Evolutionary conservation across 2,329 filamentous ascomycete genomes (phyloP), one percentile per base, ranked within the genome.

Genomic region (Trichoderma pleuroti): DNA sequence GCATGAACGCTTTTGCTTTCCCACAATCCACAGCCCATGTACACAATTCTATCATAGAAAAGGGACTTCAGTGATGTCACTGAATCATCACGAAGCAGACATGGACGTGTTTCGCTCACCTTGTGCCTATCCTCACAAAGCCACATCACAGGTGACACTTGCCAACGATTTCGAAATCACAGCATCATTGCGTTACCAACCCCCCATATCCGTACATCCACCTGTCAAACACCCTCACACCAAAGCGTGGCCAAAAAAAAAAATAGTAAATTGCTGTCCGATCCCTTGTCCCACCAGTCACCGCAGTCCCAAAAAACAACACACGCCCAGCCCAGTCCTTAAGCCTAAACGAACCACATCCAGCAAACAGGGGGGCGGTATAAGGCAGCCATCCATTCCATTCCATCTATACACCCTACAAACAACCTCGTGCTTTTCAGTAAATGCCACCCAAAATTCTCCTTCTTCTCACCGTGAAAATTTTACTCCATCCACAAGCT

Each of bases 301-400:
- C 34, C 34, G 8, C 36, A 24, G 57, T 18, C 34, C 28, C 26
- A 54, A 12, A 54, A n/a, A 56, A n/a, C 12, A n/a, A 56, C 39
- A 28, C 24, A 28, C 11, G 16, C 56, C 56, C 46, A 24, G 24
- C 52, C 52, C 16, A 9, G 4, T 6, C 21, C 11, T 6, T 59
- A 30, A 49, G 64, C 64, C 64, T 67, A 67, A 57, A 67, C 34
- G 64, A 67, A 67, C 65, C 5, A n/a, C 65, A 60, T 49, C 54
- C 12, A 4, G 60, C 18, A 46, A 21, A 9, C 11, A 49, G 16
- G 0, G 39, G 1, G 39, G 39, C 39, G 39, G 39, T 42, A 52
- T 52, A 52, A 52, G 46, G 46, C 21, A 52, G 46, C 46, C 46
- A 52, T 21, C 39, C 39, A 46, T 18, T 42, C 36, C 26, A 28